Percentiles rank a stretch among this genome's conserved stretches.
Conservation (phyloP, 2,329 filamentous ascomycete species). For the Dactylellina leptospora region DNA sequence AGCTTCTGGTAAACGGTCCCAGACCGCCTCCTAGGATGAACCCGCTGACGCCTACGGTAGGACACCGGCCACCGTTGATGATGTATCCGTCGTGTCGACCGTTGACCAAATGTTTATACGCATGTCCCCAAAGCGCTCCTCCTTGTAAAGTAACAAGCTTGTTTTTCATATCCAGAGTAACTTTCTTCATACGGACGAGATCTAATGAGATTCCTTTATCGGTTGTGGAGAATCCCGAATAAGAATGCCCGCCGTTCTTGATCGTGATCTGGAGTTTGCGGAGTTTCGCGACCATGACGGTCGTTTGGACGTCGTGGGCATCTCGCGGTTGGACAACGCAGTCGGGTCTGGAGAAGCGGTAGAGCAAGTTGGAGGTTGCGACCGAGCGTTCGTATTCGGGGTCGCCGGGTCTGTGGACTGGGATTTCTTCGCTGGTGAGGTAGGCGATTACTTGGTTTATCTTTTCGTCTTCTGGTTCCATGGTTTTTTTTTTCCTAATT, state of each 20-base stretch:
- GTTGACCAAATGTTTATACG: slow-evolving; percentile 58
- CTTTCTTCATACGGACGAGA: slow-evolving; percentile 58
- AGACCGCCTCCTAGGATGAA: slow-evolving; percentile 61
- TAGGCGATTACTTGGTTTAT: too few species aligned
- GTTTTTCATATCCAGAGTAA: slow-evolving; percentile 54
- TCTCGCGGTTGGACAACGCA: slow-evolving; percentile 56
- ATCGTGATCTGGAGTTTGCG: slow-evolving; percentile 55
- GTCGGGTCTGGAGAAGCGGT: slow-evolving; percentile 56
- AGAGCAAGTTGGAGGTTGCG: slow-evolving; percentile 57
- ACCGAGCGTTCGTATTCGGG: slow-evolving; percentile 56
- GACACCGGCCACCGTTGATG: slow-evolving; percentile 59
- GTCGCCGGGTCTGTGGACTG: slow-evolving; percentile 12
- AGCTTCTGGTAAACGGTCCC: slow-evolving; percentile 59
- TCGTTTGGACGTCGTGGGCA: slow-evolving; percentile 48
- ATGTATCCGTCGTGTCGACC: slow-evolving; percentile 54
- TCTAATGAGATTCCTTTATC: slow-evolving; percentile 58
- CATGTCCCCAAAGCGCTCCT: slow-evolving; percentile 59
- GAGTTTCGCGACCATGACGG: slow-evolving; percentile 47
- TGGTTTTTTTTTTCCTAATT: too few species aligned
- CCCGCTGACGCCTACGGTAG: slow-evolving; percentile 61
- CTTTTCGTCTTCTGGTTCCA: too few species aligned
- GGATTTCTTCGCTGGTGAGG: too few species aligned
- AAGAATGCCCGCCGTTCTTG: slow-evolving; percentile 59
- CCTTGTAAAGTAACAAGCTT: slow-evolving; percentile 56
- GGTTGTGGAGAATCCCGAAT: slow-evolving; percentile 58